Base-by-base conservation (phyloP, 2,329 filamentous ascomycete species). In the Xylaria sp. region DNA sequence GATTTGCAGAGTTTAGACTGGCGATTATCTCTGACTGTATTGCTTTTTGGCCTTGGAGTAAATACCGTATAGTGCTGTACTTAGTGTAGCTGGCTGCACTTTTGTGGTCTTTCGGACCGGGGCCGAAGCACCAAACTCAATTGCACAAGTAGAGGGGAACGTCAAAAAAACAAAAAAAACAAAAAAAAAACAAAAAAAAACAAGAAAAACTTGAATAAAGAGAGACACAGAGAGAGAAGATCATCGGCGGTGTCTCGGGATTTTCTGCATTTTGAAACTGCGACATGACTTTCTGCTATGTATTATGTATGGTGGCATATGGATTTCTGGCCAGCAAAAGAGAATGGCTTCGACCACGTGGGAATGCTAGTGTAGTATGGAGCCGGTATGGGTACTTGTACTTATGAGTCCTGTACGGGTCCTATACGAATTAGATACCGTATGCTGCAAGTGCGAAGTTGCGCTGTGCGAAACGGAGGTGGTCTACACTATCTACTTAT, bases 1-100 rank as follows among this genome's bases (percentile, higher is more conserved):
- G 63, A 69, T 69, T 69, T 66, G 63, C 45, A 68, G 66, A 61
- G 43, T 65, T 36, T 62, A 65, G 53, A 46, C 66, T 61, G 62
- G 53, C 48, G 58, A 59, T 61, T 36, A 41, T 65, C 65, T 60
- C 43, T 41, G 45, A 59, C 41, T 46, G 62, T 10, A 43, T 68
- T 66, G 66, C 63, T 62, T 65, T 65, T 66, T 53, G 52, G 32
- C 46, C 50, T 60, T 62, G 57, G 65, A 34, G 65, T 41, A 63
- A 56, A 46, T 68, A 28, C 34, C 56, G 28, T 39, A 15, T 34
- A 56, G 53, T 68, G 20, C 34, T 60, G 28, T 39, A 15, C 53
- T 32, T 20, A 56, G 20, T 45, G 23, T 48, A 55, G 66, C 61
- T 65, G 65, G 45, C 61, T 65, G 65, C 45, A 52, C 61, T n/a